These are phyloP conservation scores for Phytophthora palmivora DNA, from an alignment of 352 stramenopile species.

Conservation along the genomic window DNA sequence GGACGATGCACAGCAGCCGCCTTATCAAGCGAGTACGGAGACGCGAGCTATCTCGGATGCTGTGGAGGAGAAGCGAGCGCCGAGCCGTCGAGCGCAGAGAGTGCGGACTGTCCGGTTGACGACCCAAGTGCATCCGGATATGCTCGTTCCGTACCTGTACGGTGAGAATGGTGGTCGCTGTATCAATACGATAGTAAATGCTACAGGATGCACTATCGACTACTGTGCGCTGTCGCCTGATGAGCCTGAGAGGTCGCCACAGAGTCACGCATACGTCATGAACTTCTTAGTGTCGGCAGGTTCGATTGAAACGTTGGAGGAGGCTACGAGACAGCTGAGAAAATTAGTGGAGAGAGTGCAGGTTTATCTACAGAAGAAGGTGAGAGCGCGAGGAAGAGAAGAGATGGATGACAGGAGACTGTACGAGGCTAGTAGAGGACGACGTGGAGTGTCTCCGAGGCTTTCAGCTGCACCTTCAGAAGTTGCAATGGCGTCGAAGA, in stretches of 20 bases:
- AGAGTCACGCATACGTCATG: constrained; percentile 49
- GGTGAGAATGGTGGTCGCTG: constrained; percentile 51
- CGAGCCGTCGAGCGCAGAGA: constrained; percentile 33
- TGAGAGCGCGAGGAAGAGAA: constrained; percentile 11
- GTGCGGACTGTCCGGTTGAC: constrained; percentile 68
- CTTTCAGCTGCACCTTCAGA: constrained; percentile 4
- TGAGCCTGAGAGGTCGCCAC: constrained; percentile 41
- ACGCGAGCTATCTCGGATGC: neutral
- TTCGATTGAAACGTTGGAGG: constrained; percentile 53
- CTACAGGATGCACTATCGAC: constrained; percentile 63
- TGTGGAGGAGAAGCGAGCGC: neutral
- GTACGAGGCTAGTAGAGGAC: constrained; percentile 7
- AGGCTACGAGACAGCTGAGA: constrained; percentile 48
- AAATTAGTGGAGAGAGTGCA: constrained; percentile 60
- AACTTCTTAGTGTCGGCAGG: constrained; percentile 65
- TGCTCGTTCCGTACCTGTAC: constrained; percentile 69
- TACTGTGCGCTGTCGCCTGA: constrained; percentile 68
- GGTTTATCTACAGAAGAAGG: constrained; percentile 57
- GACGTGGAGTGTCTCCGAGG: constrained; percentile 7
- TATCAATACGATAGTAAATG: constrained; percentile 59
- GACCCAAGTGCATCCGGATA: constrained; percentile 56
- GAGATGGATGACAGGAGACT: constrained; percentile 4
- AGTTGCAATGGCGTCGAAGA: constrained; percentile 1
- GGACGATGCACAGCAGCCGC: constrained; percentile 10
- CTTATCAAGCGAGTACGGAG: constrained; percentile 2